Base-by-base conservation (phyloP, 176 grass and related monocot species). In the Canna indica region DNA sequence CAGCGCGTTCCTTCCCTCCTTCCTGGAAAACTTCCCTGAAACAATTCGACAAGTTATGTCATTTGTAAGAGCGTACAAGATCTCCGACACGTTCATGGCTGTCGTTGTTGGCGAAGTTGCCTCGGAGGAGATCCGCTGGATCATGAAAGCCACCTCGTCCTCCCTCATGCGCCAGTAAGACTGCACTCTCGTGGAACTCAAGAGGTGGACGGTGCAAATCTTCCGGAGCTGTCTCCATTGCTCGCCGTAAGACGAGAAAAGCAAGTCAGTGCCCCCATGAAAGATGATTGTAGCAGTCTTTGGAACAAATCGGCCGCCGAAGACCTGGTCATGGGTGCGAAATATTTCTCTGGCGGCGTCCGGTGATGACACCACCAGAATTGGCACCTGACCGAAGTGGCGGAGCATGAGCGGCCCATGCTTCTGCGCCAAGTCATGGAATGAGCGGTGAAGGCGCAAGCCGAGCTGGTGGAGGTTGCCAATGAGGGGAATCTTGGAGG, bases 401-500 rank as follows among this genome's bases (percentile, higher is more conserved):
- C 87, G 67, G 22, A 76, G 78, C 57, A 91, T 79, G 46, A 91
- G 79, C 17, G 72, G 81, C 11, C 88, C 88, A 36, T 91, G 74
- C 8, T 11, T 42, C 27, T 26, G 7, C 1, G 88, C 76, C 36
- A 91, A 47, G 7, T 58, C 22, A 3, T 3, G 63, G 42, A 91
- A 78, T 2, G 58, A 68, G 3, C 60, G 78, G 46, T 84, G 84
- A 4, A 77, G 78, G 1, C 78, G 57, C 1, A 81, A 46, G 0
- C 84, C 84, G 5, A 91, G 81, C 31, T 84, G 68, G 1, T 75
- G 84, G 7, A 91, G 81, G 71, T 88, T 83, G 22, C 89, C 89
- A 13, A 92, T 54, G 48, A 91, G 3, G 28, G 89, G 85, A 25
- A 83, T 54, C 0, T 78, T 77, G 42, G 24, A 52, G 26, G 84